Percentiles rank a stretch among this genome's conserved stretches.
Evolutionary conservation across 805 yeast genomes (phyloP).

Genomic region (Saccharomycopsis vini): DNA sequence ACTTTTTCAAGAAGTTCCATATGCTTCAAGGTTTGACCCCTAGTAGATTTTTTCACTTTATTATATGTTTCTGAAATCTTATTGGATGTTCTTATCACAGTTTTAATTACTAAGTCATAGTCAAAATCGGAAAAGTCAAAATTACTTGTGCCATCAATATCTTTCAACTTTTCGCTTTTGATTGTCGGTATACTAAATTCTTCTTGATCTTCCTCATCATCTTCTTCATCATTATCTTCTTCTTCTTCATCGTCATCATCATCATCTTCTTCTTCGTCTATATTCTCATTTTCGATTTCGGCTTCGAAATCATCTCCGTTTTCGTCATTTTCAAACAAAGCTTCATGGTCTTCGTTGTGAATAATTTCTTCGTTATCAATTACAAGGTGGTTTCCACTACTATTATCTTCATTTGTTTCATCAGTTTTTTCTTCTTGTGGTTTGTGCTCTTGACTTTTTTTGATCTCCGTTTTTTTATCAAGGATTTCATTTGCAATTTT

Average conservation of each 20-base stretch:
- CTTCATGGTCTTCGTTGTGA: slow-evolving; percentile 16
- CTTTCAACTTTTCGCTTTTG: slow-evolving; percentile 1
- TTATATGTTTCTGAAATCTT: background rate
- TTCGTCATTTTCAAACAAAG: background rate
- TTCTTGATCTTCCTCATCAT: slow-evolving; percentile 20
- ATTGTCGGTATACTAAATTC: no score
- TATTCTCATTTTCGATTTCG: slow-evolving; percentile 17
- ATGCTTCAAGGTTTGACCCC: background rate
- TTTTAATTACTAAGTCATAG: background rate
- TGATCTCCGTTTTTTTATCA: no score
- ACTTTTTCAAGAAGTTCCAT: slow-evolving; percentile 6
- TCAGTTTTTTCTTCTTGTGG: no score
- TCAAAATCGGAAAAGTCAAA: background rate
- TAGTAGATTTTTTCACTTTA: background rate
- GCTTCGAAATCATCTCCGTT: background rate
- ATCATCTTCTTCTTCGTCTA: slow-evolving; percentile 16
- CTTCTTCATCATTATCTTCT: slow-evolving; percentile 5
- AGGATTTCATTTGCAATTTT: slow-evolving; percentile 22
- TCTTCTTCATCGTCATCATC: slow-evolving; percentile 2
- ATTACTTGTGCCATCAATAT: background rate
- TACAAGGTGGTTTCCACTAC: slow-evolving; percentile 1
- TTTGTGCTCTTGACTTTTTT: no score
- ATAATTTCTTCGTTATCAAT: slow-evolving; percentile 19
- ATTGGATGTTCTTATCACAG: background rate
- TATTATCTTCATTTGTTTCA: slow-evolving; percentile 2